Evolutionary conservation across 805 yeast species (phyloP), one percentile per base, ranked within the genome.

Genomic region (Clavispora carvajalis): DNA sequence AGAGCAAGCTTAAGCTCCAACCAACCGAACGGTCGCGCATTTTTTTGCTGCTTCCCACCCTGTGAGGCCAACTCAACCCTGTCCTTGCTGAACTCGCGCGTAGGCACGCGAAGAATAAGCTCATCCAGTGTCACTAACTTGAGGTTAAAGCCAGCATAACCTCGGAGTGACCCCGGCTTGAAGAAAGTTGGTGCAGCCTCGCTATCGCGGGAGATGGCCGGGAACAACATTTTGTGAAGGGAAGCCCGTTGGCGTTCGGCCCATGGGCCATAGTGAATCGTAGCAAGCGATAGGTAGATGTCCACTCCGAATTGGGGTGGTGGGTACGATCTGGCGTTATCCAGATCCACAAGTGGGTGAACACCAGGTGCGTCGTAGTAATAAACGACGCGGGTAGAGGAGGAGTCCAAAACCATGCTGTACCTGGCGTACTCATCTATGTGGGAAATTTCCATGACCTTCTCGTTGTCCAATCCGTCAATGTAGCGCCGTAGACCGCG

Each of bases 201-300:
- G 3, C 79, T 62, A 51, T 88, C 86, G 35, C 81, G 62, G 19
- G 83, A 76, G 9, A 79, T 56, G 0, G 73, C 58, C 0, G 99
- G 99, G 41, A 83, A 77, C 18, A 93, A 63, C 62, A 81, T 63
- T 12, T 68, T 62, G 41, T 82, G 89, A 8, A 90, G 53, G 1
- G 80, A 74, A 2, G 69, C 70, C 13, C 95, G 59, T 58, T 93
- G 95, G 26, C 91, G 77, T 44, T 93, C 95, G 0, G 96, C 85
- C 96, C 97, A 91, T 0, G 99, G 95, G 0, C 99, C 99, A 55
- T 87, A 90, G 49, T 82, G 82, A 1, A 88, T 63, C 0, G 85
- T 80, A 0, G 88, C 79, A 40, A 76, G 73, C 2, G 74, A 69
- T 2, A 87, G 47, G 11, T 68, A 69, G 7, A 90, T 38, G 38